Conservation (phyloP, 257 asterid species). For the Jaltomata sinuosa region DNA sequence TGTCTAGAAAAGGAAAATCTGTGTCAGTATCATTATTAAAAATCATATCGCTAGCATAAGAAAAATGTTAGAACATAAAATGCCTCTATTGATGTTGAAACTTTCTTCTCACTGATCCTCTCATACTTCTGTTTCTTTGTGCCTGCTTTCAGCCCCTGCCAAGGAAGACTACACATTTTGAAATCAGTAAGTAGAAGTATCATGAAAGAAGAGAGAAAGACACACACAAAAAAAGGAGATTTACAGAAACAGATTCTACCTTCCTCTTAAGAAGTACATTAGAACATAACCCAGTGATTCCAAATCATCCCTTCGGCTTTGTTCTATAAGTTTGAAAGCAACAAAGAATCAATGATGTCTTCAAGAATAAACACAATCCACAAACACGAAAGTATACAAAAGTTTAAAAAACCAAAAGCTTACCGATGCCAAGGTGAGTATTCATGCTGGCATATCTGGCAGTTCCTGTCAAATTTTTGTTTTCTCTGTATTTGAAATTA, state of each 20-base stretch:
- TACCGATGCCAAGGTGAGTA: slow-evolving; percentile 91
- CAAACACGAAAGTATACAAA: slow-evolving; percentile 5
- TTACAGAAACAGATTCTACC: slow-evolving; percentile 24
- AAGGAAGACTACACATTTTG: slow-evolving; percentile 61
- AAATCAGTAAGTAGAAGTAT: slow-evolving; percentile 13
- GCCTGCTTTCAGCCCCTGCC: slow-evolving; percentile 98
- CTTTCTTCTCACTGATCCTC: slow-evolving; percentile 81
- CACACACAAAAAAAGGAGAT: neutral
- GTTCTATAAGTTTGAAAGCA: slow-evolving; percentile 42
- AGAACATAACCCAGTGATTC: slow-evolving; percentile 93
- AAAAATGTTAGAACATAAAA: neutral
- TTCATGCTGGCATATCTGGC: slow-evolving; percentile 96
- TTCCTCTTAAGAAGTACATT: slow-evolving; percentile 89
- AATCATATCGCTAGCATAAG: neutral
- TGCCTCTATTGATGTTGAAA: slow-evolving; percentile 87
- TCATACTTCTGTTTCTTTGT: slow-evolving; percentile 89
- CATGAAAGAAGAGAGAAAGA: neutral
- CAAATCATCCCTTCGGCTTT: slow-evolving; percentile 93
- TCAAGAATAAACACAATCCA: neutral
- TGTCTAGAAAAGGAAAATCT: slow-evolving; percentile 27
- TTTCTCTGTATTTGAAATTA: slow-evolving; percentile 48
- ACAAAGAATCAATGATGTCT: slow-evolving; percentile 7
- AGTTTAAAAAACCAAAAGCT: slow-evolving; percentile 7
- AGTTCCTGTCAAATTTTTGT: slow-evolving; percentile 84
- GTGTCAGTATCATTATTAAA: slow-evolving; percentile 9